Evolutionary conservation across 441 rosid species (phyloP).

Genomic region (Gossypium lobatum): DNA sequence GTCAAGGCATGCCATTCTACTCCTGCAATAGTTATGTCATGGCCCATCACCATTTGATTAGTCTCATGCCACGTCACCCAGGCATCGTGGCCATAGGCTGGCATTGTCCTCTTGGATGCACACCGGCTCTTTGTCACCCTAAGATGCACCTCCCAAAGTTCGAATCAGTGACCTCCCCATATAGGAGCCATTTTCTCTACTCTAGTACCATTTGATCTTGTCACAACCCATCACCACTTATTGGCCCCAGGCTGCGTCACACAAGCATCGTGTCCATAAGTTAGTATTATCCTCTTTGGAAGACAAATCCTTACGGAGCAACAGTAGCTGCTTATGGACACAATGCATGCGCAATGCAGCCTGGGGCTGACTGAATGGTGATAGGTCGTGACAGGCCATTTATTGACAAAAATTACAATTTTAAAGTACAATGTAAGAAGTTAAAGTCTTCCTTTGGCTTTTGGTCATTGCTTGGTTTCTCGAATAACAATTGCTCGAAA

Average conservation of each 20-base stretch:
- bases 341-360: no score
- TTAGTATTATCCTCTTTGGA: no score
- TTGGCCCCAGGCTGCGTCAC: no score
- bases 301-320: no score
- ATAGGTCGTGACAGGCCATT: conserved; percentile 43
- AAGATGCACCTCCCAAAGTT: background rate
- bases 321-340: no score
- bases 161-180: background rate
- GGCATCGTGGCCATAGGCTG: no score
- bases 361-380: no score
- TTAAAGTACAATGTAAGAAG: conserved; percentile 53
- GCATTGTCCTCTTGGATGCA: no score
- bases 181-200: background rate
- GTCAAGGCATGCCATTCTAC: conserved; percentile 85
- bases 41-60: no score
- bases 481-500: conserved; percentile 35
- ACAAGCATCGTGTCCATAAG: no score
- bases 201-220: background rate
- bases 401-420: conserved; percentile 68
- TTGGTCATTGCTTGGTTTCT: conserved; percentile 20
- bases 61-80: no score
- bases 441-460: conserved; percentile 51
- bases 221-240: no score
- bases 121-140: background rate
- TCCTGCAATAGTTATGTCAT: conserved; percentile 43